These are phyloP conservation scores for Jamesozyma spencerorum DNA, from an alignment of 805 yeast species.

Conservation along the genomic window DNA sequence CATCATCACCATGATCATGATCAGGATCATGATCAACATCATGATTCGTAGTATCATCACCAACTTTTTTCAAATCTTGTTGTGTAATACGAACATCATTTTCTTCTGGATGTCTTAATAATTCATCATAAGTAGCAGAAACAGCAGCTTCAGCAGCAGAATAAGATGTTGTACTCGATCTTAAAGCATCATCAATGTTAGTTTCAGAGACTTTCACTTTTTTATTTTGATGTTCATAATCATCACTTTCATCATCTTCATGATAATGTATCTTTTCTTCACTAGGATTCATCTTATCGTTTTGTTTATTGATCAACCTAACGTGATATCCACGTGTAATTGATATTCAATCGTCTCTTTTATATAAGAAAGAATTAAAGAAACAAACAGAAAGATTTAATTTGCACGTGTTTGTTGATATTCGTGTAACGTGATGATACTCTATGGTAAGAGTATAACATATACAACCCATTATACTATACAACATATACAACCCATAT, in stretches of 20 bases:
- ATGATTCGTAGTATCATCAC: neutral
- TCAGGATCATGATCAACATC: slow-evolving; percentile 4
- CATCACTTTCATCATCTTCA: neutral
- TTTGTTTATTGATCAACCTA: slow-evolving; percentile 3
- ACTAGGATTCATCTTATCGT: neutral
- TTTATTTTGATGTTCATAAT: neutral
- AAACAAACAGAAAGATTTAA: too few species aligned
- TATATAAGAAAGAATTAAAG: too few species aligned
- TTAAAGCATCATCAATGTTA: neutral
- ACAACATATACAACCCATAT: too few species aligned
- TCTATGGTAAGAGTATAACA: too few species aligned
- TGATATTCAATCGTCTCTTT: neutral
- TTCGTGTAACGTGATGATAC: too few species aligned
- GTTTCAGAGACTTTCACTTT: slow-evolving; percentile 6
- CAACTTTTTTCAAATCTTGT: neutral
- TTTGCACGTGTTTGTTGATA: too few species aligned
- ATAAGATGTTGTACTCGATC: slow-evolving; percentile 1
- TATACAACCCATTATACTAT: too few species aligned
- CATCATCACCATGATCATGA: slow-evolving; percentile 2
- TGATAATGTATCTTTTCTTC: slow-evolving; percentile 1
- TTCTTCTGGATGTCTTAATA: slow-evolving; percentile 16
- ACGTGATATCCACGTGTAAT: slow-evolving; percentile 30
- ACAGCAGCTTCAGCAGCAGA: slow-evolving; percentile 23
- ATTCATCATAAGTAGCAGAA: slow-evolving; percentile 23
- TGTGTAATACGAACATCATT: neutral